Evolutionary conservation across 495 filamentous ascomycete genomes (phyloP), one percentile per base, ranked within the genome.

Genomic region (Penicillium soppii): DNA sequence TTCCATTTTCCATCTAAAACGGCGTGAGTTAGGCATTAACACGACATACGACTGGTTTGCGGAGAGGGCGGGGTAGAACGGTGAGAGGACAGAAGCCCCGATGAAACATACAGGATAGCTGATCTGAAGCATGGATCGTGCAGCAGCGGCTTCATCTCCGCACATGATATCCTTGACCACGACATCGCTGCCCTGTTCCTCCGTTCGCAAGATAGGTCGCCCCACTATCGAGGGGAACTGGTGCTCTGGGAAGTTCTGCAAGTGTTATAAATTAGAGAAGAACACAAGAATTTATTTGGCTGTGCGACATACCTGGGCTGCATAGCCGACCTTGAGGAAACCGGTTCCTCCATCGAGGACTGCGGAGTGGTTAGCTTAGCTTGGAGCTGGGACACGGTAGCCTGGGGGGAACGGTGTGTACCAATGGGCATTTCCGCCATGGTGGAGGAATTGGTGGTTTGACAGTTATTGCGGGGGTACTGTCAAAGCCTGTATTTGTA

Each of bases 81-180:
- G 47, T 32, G 47, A 53, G 32, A 26, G 60, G 46, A 25, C 45
- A 43, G 23, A 43, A 25, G 27, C 32, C 43, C n/a, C 21, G 44
- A 47, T 16, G 37, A 57, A 48, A 69, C 79, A 62, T 82, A 89
- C 86, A 61, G 94, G 94, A 70, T 97, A 97, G 66, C 84, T 92
- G 61, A 99, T 94, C 65, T 99, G 95, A 44, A 99, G 82, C 90
- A 96, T 95, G 49, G 89, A 92, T 57, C 94, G 83, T 54, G 92
- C 94, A 22, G 90, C 91, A 9, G 94, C 91, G 22, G 94, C 94
- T 75, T 99, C 94, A 75, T 99, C 95, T 58, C 94, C 94, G 77
- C 91, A 96, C 94, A 99, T 99, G 63, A 99, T 97, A 79, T 99
- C 94, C 80, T 97, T 97, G 67, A 99, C 89, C 54, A 92, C 78